Evolutionary conservation across 2,329 filamentous ascomycete species (phyloP), one percentile per base, ranked within the genome.

Genomic region (Scortechinia acanthostroma): DNA sequence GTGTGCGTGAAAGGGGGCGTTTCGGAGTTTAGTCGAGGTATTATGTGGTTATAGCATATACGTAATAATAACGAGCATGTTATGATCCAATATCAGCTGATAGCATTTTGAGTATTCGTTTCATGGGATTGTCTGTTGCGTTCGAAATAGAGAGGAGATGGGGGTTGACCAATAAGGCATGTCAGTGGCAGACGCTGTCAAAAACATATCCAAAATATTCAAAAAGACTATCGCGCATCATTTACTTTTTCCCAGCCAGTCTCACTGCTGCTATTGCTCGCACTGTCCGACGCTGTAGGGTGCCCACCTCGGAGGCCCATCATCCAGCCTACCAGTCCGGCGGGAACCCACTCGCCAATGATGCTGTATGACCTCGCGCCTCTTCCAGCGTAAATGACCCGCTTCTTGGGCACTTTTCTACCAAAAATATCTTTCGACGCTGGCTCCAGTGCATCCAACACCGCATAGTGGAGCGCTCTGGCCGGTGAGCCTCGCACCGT

Each of bases 291-390:
- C 17, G 10, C 35, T 10, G 35, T 19, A 6, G 35, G 13, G 20
- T 40, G 17, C 20, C 35, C 35, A 40, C 35, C 20, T 13, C 66
- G 59, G 42, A 74, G 59, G 3, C 77, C 76, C 60, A 83, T 67
- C 75, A 83, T 81, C 73, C 76, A 76, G 4, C 70, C 73, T 17
- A 83, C 73, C 10, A 83, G 53, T 1, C 69, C 68, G 4, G 61
- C 59, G 2, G 79, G 79, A 20, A 76, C 57, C 65, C 73, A 74
- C 22, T 66, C 69, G 10, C 77, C 79, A 30, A 83, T 72, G 0
- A 81, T 48, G 45, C 74, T 71, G 54, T 84, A 83, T 1, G 71
- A 66, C 46, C 77, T 58, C 47, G 77, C 77, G 4, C 80, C 80
- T 44, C 76, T 68, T 17, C 80, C 80, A 4, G 81, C 75, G 50